phyloP scores from a whole-genome alignment of 2,329 filamentous ascomycete species.

The Aureobasidium sp. region DNA sequence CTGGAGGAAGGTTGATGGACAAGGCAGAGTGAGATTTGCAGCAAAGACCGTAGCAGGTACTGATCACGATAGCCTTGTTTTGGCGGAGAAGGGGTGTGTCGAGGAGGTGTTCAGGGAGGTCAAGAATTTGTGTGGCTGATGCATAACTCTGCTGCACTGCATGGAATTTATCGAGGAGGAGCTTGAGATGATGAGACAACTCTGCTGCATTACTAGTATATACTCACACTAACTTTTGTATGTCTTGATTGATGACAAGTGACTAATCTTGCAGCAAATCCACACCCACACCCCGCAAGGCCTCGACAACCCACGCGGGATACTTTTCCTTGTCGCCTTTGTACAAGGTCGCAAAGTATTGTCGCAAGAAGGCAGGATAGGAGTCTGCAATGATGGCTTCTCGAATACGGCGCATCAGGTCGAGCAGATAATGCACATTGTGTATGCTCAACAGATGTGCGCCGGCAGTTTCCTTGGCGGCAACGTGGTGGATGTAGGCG shows the following conservation, averaged over 20 bases:
- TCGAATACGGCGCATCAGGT: slow-evolving; percentile 69
- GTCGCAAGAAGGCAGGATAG: slow-evolving; percentile 69
- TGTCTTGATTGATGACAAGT: neutral
- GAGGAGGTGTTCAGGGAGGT: neutral
- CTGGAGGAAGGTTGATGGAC: slow-evolving; percentile 29
- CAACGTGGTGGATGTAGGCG: slow-evolving; percentile 86
- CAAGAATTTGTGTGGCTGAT: neutral
- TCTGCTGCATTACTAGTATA: no score
- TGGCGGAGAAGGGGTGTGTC: neutral
- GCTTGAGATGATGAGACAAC: no score
- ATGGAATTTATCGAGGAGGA: no score
- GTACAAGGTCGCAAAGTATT: slow-evolving; percentile 74
- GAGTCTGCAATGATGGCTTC: slow-evolving; percentile 73
- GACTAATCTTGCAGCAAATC: slow-evolving; percentile 50
- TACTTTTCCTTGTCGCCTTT: slow-evolving; percentile 55
- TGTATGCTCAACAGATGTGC: slow-evolving; percentile 84
- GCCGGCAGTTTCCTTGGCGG: slow-evolving; percentile 89
- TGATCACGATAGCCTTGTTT: slow-evolving; percentile 35
- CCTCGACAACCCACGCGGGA: slow-evolving; percentile 77
- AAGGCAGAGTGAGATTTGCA: slow-evolving; percentile 31
- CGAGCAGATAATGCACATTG: slow-evolving; percentile 88
- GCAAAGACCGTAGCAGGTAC: slow-evolving; percentile 26
- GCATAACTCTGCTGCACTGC: neutral
- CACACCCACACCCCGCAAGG: slow-evolving; percentile 71
- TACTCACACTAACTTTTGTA: neutral